Base-by-base conservation (phyloP, 768 basidiomycete species). In the Suillus variegatus region DNA sequence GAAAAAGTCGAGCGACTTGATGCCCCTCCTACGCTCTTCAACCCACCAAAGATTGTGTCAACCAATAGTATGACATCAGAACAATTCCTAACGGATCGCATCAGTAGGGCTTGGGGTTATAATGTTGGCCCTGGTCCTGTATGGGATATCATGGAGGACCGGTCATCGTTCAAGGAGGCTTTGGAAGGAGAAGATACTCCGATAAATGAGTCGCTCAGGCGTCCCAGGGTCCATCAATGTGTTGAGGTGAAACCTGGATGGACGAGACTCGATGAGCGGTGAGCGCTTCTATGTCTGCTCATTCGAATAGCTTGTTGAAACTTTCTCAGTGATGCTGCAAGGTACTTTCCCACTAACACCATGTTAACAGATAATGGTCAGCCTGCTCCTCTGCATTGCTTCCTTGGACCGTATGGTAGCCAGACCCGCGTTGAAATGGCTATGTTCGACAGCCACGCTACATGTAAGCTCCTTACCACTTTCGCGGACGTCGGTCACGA, bases 81-180 rank as follows among this genome's bases (percentile, higher is more conserved):
- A 60, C 65, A 77, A 1, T 79, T 78, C 38, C 76, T 89, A 47
- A 81, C 80, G 2, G 83, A 85, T 60, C 82, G 89, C 52, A 65
- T 90, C 10, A 87, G 82, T 69, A 91, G 88, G 70, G 81, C 89
- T 0, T 91, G 88, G 89, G 87, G 89, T 0, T 87, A 85, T 70
- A 92, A 91, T 68, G 85, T 91, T 16, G 91, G 92, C 4, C 73
- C 86, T 3, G 93, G 93, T 0, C 91, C 92, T 1, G 70, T 92
- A 7, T 94, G 92, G 92, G 89, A 93, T 65, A 75, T 93, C 43
- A 76, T 84, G 51, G 93, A 95, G 71, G 93, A 95, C 68, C 77
- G 91, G 60, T 86, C 84, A 1, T 94, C 90, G 85, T 94, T 81
- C 74, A 93, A 91, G 71, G 93, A 94, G 69, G 81, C 84, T 4